These are phyloP conservation scores for Fusarium sp. DNA, from an alignment of 2,329 filamentous ascomycete genomes.

Conservation along the genomic window DNA sequence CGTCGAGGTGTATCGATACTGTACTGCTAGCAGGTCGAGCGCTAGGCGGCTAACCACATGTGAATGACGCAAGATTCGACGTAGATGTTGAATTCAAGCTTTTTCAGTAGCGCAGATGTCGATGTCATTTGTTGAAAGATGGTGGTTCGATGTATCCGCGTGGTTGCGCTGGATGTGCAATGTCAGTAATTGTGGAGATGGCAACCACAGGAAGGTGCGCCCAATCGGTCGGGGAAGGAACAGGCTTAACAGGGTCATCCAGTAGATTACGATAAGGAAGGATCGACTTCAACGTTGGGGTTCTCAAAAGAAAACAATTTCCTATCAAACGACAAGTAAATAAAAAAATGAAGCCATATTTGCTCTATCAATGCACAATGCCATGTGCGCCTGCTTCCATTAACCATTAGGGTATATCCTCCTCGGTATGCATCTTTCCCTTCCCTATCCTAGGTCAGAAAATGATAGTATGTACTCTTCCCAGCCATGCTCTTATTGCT, in stretches of 20 bases:
- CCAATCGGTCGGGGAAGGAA: neutral
- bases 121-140: neutral
- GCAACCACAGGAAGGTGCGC: neutral
- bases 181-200: conserved; percentile 4
- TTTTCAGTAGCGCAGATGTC: neutral
- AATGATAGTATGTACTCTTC: neutral
- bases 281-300: neutral
- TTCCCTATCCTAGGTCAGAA: neutral
- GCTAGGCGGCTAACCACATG: neutral
- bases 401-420: neutral
- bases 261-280: neutral
- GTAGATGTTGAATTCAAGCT: neutral
- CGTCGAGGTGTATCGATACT: neutral
- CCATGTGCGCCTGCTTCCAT: neutral
- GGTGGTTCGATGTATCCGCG: neutral
- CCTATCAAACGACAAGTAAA: neutral
- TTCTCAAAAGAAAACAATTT: neutral
- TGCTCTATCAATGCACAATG: neutral
- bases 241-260: neutral
- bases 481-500: neutral
- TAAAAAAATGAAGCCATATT: neutral
- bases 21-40: neutral
- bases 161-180: neutral
- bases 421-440: neutral
- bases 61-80: neutral